Conservation (phyloP, 495 filamentous ascomycete genomes). For the Poronia punctata region DNA sequence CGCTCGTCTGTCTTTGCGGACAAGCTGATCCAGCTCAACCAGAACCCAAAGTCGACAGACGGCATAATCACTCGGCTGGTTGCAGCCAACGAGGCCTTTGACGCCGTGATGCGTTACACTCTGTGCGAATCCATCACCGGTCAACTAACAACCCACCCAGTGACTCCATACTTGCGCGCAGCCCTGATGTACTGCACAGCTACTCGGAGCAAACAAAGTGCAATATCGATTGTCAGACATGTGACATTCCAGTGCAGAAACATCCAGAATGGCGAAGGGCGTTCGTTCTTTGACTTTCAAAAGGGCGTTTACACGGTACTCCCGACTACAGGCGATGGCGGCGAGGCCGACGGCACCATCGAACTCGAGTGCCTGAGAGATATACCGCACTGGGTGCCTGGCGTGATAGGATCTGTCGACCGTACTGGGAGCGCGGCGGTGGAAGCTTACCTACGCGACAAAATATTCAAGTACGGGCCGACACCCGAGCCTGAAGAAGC, state of each 20-base stretch:
- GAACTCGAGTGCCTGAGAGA: slow-evolving; percentile 35
- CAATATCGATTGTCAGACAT: slow-evolving; percentile 28
- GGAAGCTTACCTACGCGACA: slow-evolving; percentile 47
- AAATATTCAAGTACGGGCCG: slow-evolving; percentile 44
- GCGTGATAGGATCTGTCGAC: slow-evolving; percentile 58
- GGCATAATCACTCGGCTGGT: slow-evolving; percentile 39
- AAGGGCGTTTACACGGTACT: slow-evolving; percentile 24
- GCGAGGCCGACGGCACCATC: slow-evolving; percentile 21
- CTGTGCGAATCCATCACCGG: slow-evolving; percentile 29
- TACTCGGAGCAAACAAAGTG: slow-evolving; percentile 18
- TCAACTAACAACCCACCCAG: slow-evolving; percentile 21
- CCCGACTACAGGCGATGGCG: too few relatives aligned
- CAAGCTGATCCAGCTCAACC: slow-evolving; percentile 43
- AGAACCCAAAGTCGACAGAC: slow-evolving; percentile 36
- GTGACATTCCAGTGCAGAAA: slow-evolving; percentile 29
- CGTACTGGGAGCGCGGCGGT: slow-evolving; percentile 45
- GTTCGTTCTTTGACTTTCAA: slow-evolving; percentile 37
- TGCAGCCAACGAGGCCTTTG: slow-evolving; percentile 26
- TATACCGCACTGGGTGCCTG: slow-evolving; percentile 59
- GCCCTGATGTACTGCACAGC: slow-evolving; percentile 26
- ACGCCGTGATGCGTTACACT: slow-evolving; percentile 25
- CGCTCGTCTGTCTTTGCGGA: slow-evolving; percentile 41
- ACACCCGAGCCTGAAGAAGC: slow-evolving; percentile 22
- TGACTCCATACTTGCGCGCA: slow-evolving; percentile 33
- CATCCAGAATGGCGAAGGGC: slow-evolving; percentile 34